Conservation (phyloP, 768 basidiomycete species). For the Tulasnella sp. region DNA sequence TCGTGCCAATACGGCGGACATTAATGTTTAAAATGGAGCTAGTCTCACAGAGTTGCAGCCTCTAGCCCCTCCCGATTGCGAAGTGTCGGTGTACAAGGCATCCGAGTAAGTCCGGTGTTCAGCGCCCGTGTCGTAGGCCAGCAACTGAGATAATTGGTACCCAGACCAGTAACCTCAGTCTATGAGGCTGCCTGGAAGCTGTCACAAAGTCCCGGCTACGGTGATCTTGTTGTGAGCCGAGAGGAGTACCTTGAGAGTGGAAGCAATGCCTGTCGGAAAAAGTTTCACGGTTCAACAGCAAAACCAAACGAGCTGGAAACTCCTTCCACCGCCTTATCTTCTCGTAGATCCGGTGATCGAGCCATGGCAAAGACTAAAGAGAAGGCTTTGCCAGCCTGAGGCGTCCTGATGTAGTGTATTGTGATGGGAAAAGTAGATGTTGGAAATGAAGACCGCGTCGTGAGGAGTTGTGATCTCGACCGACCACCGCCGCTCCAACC, state of each 20-base stretch:
- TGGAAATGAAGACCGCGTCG: constrained; percentile 3
- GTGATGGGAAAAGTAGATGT: background rate
- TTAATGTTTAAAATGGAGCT: constrained; percentile 15
- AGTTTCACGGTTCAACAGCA: constrained; percentile 45
- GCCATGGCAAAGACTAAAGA: background rate
- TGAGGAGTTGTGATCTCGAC: constrained; percentile 6
- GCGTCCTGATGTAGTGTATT: background rate
- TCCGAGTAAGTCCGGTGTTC: constrained; percentile 50
- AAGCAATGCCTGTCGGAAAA: constrained; percentile 62
- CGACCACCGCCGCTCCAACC: background rate
- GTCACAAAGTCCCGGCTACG: constrained; percentile 45
- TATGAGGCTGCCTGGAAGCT: constrained; percentile 56
- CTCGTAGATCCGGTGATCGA: background rate
- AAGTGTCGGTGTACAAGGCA: constrained; percentile 64
- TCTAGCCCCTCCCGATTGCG: constrained; percentile 73
- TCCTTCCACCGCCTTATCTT: background rate
- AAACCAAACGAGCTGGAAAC: background rate
- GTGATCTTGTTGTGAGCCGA: constrained; percentile 53
- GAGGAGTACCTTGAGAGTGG: constrained; percentile 83
- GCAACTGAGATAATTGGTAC: background rate
- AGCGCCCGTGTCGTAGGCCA: constrained; percentile 3
- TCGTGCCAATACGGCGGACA: constrained; percentile 21
- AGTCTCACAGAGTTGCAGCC: constrained; percentile 68
- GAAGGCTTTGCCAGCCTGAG: background rate
- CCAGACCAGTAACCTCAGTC: constrained; percentile 58